Percentiles rank a stretch among this genome's conserved stretches.
These are phyloP conservation scores for Entoloma clypeatum DNA, from an alignment of 1,284 basidiomycete genomes.

Conservation along the genomic window DNA sequence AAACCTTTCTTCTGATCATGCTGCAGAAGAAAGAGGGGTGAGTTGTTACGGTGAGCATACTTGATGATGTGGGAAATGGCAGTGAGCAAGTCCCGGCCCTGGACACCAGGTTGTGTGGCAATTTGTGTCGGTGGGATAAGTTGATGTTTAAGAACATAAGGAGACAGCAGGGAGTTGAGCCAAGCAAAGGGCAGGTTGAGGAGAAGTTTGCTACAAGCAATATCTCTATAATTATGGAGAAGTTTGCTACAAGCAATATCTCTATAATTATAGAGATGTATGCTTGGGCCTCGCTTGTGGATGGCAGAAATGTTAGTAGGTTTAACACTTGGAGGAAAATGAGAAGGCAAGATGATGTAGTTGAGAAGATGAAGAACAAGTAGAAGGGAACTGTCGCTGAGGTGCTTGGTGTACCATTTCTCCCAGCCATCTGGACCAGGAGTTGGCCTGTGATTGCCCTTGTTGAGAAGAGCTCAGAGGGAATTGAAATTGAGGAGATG, in stretches of 20 bases:
- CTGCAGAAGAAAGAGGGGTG: slow-evolving; percentile 23
- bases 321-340: slow-evolving; percentile 25
- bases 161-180: slow-evolving; percentile 23
- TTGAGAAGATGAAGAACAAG: slow-evolving; percentile 27
- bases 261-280: slow-evolving; percentile 26
- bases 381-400: slow-evolving; percentile 21
- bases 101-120: slow-evolving; percentile 31
- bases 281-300: slow-evolving; percentile 24
- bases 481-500: slow-evolving; percentile 8
- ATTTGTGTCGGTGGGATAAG: slow-evolving; percentile 30
- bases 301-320: slow-evolving; percentile 20
- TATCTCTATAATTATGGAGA: slow-evolving; percentile 22
- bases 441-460: slow-evolving; percentile 23
- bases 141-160: slow-evolving; percentile 18
- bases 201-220: slow-evolving; percentile 19
- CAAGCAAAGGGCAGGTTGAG: too few relatives aligned
- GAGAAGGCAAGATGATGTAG: slow-evolving; percentile 23
- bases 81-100: slow-evolving; percentile 27
- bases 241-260: slow-evolving; percentile 23
- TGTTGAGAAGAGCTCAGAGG: slow-evolving; percentile 19
- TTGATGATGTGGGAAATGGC: slow-evolving; percentile 25
- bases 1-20: slow-evolving; percentile 30
- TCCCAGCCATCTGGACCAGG: slow-evolving; percentile 31
- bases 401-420: slow-evolving; percentile 29
- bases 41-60: slow-evolving; percentile 21